Evolutionary conservation across 441 rosid species (phyloP).

Genomic region (Cnidoscolus chayamansa): DNA sequence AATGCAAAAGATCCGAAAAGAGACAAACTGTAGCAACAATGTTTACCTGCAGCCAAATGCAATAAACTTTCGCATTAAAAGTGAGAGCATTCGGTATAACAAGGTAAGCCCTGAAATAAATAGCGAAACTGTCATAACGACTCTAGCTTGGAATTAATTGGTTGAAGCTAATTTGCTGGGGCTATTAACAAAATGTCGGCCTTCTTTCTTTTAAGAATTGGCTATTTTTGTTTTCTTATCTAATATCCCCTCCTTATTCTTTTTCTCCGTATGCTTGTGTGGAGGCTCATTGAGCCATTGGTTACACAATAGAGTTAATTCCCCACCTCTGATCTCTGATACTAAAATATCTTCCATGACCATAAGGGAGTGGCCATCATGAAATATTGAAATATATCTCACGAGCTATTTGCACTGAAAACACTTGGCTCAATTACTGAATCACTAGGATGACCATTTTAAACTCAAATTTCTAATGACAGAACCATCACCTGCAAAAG

Average conservation of each 20-base stretch:
- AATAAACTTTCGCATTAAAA: constrained; percentile 1
- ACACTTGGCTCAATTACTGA: too few relatives aligned
- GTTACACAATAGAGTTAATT: too few relatives aligned
- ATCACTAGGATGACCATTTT: not conserved
- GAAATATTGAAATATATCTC: too few relatives aligned
- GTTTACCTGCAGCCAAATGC: not conserved
- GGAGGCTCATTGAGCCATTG: too few relatives aligned
- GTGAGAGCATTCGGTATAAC: not conserved
- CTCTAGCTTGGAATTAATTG: too few relatives aligned
- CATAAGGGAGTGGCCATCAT: too few relatives aligned
- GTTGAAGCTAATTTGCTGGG: too few relatives aligned
- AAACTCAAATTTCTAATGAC: not conserved
- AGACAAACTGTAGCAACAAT: not conserved
- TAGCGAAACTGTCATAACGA: not conserved
- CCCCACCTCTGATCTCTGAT: too few relatives aligned
- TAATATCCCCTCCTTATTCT: too few relatives aligned
- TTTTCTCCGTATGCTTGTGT: too few relatives aligned
- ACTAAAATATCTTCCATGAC: too few relatives aligned
- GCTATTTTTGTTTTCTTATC: not conserved
- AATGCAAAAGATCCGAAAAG: not conserved
- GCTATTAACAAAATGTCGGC: not conserved
- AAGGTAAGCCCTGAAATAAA: constrained; percentile 1
- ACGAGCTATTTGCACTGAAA: too few relatives aligned
- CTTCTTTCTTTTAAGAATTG: not conserved
- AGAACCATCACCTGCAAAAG: not conserved